Conservation (phyloP, 345 rosid genomes). For the Noccaea bulbosa region DNA sequence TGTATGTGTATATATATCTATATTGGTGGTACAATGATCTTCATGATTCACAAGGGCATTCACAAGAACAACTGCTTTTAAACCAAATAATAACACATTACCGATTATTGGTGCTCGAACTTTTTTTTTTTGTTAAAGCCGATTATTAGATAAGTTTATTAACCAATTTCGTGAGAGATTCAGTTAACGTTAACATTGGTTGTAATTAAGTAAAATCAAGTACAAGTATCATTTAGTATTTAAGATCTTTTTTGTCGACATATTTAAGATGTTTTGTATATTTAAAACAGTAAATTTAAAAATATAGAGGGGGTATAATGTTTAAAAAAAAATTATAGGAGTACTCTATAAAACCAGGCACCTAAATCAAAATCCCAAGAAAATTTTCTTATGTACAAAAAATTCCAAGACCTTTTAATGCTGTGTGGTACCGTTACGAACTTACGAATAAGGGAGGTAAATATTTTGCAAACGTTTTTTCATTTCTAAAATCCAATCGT, state of each 20-base stretch:
- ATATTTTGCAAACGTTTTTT: constrained; percentile 37
- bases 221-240: too few relatives aligned
- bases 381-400: constrained; percentile 5
- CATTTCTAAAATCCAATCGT: constrained; percentile 37
- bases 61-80: background rate
- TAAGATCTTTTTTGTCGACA: too few relatives aligned
- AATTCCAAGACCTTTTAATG: constrained; percentile 31
- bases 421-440: constrained; percentile 41
- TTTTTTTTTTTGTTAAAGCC: background rate
- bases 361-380: constrained; percentile 1
- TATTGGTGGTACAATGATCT: constrained; percentile 30
- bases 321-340: too few relatives aligned
- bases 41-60: constrained; percentile 16
- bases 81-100: background rate
- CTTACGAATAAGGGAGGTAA: constrained; percentile 33
- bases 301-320: too few relatives aligned
- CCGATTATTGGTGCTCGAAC: background rate
- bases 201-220: background rate
- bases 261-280: too few relatives aligned
- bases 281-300: too few relatives aligned
- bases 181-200: background rate
- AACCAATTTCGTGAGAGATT: background rate
- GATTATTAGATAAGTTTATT: background rate
- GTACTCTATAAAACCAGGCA: background rate
- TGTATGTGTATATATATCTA: constrained; percentile 1